Conservation (phyloP, 78 protist genomes). For the Dictyostelium capitatum region DNA sequence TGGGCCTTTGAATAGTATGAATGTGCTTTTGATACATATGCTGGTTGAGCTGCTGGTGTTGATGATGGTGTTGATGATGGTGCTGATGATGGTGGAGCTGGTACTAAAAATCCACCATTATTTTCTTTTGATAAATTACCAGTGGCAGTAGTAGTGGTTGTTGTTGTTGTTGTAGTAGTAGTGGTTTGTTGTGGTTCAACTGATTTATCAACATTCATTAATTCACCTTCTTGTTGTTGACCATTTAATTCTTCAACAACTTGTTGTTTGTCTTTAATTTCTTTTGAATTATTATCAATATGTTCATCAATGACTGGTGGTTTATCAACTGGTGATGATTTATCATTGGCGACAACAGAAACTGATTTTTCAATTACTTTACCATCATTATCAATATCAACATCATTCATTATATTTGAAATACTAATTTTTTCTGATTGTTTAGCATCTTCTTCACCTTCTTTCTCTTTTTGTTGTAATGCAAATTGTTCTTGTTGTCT, state of each 20-base stretch:
- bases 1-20: conserved; percentile 81
- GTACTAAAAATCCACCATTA: neutral
- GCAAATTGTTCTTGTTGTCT: conserved; percentile 20
- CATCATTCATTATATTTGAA: conserved; percentile 3
- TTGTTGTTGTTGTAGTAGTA: neutral
- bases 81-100: conserved; percentile 6
- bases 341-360: neutral
- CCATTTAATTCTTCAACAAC: too few relatives aligned
- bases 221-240: neutral
- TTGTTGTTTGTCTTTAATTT: conserved; percentile 20
- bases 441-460: neutral
- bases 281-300: conserved; percentile 38
- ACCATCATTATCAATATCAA: neutral
- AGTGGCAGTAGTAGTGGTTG: neutral
- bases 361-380: neutral
- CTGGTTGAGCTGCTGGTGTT: neutral
- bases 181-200: too few relatives aligned
- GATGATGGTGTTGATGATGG: neutral
- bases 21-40: conserved; percentile 55
- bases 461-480: conserved; percentile 14
- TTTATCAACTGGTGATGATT: neutral
- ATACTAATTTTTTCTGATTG: conserved; percentile 8
- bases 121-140: neutral
- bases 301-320: neutral
- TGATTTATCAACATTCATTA: too few relatives aligned